Evolutionary conservation across 2,329 filamentous ascomycete genomes (phyloP), one percentile per base, ranked within the genome.

Genomic region (Colletotrichum sp.): DNA sequence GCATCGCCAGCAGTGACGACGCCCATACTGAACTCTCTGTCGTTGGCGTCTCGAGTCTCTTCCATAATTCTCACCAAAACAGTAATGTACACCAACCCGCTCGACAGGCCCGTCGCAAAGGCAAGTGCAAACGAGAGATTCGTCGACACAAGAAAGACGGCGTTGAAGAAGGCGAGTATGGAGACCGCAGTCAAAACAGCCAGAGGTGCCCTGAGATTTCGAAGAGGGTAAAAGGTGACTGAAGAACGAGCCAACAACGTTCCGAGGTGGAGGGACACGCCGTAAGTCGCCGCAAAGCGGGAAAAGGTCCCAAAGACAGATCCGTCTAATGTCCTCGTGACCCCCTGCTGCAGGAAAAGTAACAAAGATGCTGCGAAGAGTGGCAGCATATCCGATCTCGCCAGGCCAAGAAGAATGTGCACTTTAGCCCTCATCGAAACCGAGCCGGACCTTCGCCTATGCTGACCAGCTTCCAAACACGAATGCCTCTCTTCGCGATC

Each of bases 11-110:
- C 78, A 1, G 82, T 81, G 1, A 82, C 79, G 2, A 77, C 57
- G 18, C 84, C 82, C 0, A 85, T 77, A 18, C 78, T 75, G n/a
- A 84, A 82, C 39, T 83, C 82, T 6, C 78, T 70, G 44, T 81
- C 79, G 3, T 76, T 77, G 1, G 69, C 15, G 2, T 78, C 65
- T n/a, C 24, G 26, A 32, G 75, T 79, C 1, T 81, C 81, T 21
- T 79, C 78, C 3, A 82, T 36, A 0, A 79, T 62, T 6, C 59
- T 77, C 0, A 75, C 78, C 24, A 83, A 71, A 8, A 81, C 63
- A 12, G 77, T 80, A 62, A 82, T 80, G 72, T 83, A 84, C 1
- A 83, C 70, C 8, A 80, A 78, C n/a, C 83, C 83, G 8, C 79
- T 79, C 18, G 79, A 78, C 1, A 83, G 16, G 1, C 84, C 84